phyloP scores from a whole-genome alignment of 1,284 basidiomycete genomes.

The Ustilago tritici region DNA sequence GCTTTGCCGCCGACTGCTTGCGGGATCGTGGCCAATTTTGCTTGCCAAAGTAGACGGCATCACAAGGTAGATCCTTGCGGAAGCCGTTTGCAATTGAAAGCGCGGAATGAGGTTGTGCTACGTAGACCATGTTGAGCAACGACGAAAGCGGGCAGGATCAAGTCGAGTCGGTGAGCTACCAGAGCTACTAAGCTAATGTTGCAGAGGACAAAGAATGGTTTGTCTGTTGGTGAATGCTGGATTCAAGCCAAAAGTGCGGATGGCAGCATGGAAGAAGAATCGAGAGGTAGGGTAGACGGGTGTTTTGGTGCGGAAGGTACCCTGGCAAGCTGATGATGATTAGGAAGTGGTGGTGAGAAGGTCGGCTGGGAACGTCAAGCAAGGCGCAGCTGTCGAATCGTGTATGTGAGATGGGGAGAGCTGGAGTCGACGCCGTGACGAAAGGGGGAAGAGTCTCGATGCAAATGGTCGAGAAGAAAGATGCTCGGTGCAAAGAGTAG shows the following conservation, averaged over 20 bases:
- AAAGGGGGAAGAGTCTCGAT: conserved; percentile 15
- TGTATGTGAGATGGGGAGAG: conserved; percentile 10
- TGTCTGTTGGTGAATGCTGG: conserved; percentile 9
- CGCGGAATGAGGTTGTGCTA: conserved; percentile 27
- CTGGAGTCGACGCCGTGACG: background rate
- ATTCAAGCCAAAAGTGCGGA: conserved; percentile 10
- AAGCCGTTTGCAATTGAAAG: conserved; percentile 19
- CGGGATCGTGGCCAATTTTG: conserved; percentile 43
- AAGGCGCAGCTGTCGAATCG: background rate
- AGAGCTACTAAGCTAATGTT: conserved; percentile 17
- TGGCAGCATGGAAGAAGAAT: conserved; percentile 19
- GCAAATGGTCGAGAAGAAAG: conserved; percentile 20
- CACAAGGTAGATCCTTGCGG: conserved; percentile 20
- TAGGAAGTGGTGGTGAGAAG: background rate
- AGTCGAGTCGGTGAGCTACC: conserved; percentile 19
- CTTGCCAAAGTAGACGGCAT: conserved; percentile 34
- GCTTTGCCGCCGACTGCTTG: conserved; percentile 23
- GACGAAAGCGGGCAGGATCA: background rate
- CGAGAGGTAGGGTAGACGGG: background rate
- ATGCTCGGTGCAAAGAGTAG: conserved; percentile 5
- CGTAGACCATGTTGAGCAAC: conserved; percentile 35
- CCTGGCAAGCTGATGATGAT: background rate
- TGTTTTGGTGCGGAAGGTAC: background rate
- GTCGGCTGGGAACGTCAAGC: background rate
- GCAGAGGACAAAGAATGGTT: conserved; percentile 4